phyloP scores from a whole-genome alignment of 495 filamentous ascomycete genomes.

The Hypoxylon intermedium region DNA sequence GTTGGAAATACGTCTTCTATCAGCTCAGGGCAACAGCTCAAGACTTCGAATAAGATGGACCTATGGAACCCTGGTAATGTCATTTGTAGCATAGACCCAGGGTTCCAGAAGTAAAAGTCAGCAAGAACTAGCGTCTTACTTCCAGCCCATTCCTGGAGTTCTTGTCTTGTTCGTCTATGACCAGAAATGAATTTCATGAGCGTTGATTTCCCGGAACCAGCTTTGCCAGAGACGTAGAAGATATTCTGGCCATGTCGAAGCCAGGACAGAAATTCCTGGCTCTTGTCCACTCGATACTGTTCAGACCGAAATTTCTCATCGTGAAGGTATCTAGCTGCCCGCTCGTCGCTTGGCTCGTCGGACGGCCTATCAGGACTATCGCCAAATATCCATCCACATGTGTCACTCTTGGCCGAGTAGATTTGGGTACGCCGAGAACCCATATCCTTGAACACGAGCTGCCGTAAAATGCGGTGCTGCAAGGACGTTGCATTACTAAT shows the following conservation, averaged over 20 bases:
- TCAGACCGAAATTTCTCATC: background rate
- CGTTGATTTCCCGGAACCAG: slow-evolving; percentile 33
- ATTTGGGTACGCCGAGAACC: background rate
- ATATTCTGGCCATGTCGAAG: background rate
- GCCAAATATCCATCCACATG: slow-evolving; percentile 1
- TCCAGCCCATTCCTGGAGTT: slow-evolving; percentile 39
- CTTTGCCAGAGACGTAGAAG: slow-evolving; percentile 4
- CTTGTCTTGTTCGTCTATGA: slow-evolving; percentile 17
- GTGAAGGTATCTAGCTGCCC: background rate
- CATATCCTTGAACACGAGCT: background rate
- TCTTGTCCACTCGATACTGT: background rate
- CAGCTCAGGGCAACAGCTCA: background rate
- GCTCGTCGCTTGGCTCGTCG: background rate
- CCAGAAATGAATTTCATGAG: slow-evolving; percentile 20
- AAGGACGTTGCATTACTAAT: background rate
- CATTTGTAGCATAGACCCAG: slow-evolving; percentile 47
- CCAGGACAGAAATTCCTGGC: background rate
- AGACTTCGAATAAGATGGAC: background rate
- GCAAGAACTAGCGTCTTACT: slow-evolving; percentile 32
- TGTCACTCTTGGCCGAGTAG: background rate
- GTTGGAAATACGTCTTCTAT: background rate
- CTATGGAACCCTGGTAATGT: background rate
- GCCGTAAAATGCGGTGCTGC: background rate
- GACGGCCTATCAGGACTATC: background rate
- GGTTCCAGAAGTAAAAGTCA: slow-evolving; percentile 54